Base-by-base conservation (phyloP, 305 asterid species). In the Coffea humblotiana region DNA sequence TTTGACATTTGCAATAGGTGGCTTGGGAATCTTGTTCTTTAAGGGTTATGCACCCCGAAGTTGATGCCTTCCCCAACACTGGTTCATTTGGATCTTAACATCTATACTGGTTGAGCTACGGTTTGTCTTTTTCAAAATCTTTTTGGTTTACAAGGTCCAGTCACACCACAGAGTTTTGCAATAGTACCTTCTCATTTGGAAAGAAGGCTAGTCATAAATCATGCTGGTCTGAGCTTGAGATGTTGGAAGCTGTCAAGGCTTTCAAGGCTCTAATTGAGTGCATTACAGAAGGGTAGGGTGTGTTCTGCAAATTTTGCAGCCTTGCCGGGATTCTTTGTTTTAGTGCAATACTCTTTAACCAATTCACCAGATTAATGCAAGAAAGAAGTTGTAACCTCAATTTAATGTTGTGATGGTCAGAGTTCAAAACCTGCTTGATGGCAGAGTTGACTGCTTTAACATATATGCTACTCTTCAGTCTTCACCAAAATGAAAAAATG, bases 21-120 rank as follows among this genome's bases (percentile, higher is more conserved):
- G 87, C 37, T 71, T 84, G 72, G 87, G 87, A 60, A 78, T 84
- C 73, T 60, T 84, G 23, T 84, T 84, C 64, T 76, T 75, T 18
- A 81, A 75, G 78, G 81, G 83, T 32, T 52, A n/a, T 25, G 18
- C n/a, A 32, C 74, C 65, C 27, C 45, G 67, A 78, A 78, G 47
- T 3, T 83, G 83, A 83, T 70, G 47, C 51, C 45, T 67, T 25
- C 3, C 54, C 11, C 4, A 37, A 29, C n/a, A 71, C 25, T n/a
- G 8, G 27, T n/a, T 37, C n/a, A 2, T 52, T 29, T 35, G 9
- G 61, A 61, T 29, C 21, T 48, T 81, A 69, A 60, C 23, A 76
- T 37, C 43, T 43, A 21, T 16, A 21, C 2, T 63, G 4, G 37
- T 21, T 13, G 45, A 12, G 51, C 54, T 71, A 70, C 23, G 35